Conservation (phyloP, 2,329 filamentous ascomycete species). For the Purpureocillium takamizusanense region DNA sequence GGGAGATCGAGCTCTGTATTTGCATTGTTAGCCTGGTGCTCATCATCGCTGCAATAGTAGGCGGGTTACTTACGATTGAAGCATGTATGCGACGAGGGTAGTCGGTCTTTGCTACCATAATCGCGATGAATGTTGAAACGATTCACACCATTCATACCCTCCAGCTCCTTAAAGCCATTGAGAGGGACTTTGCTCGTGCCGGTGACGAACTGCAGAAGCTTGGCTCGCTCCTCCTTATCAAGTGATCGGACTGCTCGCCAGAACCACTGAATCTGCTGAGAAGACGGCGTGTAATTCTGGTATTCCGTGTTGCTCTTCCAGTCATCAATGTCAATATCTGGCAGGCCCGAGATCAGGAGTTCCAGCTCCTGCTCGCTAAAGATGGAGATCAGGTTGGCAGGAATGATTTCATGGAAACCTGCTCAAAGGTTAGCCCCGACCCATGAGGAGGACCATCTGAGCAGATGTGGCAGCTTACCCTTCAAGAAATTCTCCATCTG, state of each 20-base stretch:
- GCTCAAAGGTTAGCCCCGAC: conserved; percentile 4
- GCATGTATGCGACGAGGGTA: conserved; percentile 95
- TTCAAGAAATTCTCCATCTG: conserved; percentile 90
- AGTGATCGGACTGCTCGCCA: conserved; percentile 96
- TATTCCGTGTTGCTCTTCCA: conserved; percentile 99
- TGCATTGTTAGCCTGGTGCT: conserved; percentile 7
- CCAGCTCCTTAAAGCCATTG: conserved; percentile 97
- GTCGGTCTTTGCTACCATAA: conserved; percentile 89
- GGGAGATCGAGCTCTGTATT: conserved; percentile 84
- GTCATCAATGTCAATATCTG: conserved; percentile 95
- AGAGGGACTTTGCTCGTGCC: conserved; percentile 97
- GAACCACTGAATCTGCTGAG: conserved; percentile 98
- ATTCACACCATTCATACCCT: conserved; percentile 98
- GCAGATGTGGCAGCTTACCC: conserved; percentile 37
- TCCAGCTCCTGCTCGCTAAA: conserved; percentile 99
- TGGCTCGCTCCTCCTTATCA: conserved; percentile 97
- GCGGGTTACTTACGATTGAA: conserved; percentile 78
- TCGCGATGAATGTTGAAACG: conserved; percentile 98
- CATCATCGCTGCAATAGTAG: too few species aligned
- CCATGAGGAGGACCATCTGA: background rate
- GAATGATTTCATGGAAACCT: conserved; percentile 98
- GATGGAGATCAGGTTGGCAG: conserved; percentile 86
- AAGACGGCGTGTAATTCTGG: conserved; percentile 91
- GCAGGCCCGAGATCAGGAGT: conserved; percentile 88
- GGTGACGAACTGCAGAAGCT: conserved; percentile 94